Conservation (phyloP, 106 monocot genomes). For the Dendrobium catenatum region DNA sequence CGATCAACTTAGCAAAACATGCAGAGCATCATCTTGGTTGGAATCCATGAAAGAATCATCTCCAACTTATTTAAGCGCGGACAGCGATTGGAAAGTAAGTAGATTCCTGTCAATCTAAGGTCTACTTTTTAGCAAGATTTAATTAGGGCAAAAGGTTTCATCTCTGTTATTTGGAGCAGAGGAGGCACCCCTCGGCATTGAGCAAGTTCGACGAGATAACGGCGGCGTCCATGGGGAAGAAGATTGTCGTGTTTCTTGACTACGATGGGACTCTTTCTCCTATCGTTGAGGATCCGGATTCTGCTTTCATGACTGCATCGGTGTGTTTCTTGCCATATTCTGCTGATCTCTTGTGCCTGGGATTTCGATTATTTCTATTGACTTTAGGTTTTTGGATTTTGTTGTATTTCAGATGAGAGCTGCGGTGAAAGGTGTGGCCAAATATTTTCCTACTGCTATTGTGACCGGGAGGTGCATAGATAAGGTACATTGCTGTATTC, state of each 20-base stretch:
- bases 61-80: slow-evolving; percentile 28
- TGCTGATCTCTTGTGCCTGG: not conserved
- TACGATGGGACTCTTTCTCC: slow-evolving; percentile 87
- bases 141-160: not conserved
- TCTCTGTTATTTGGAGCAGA: slow-evolving; percentile 9
- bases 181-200: slow-evolving; percentile 51
- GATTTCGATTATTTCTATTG: not conserved
- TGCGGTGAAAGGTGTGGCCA: slow-evolving; percentile 43
- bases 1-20: slow-evolving; percentile 9
- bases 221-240: slow-evolving; percentile 43
- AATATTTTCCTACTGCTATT: slow-evolving; percentile 60
- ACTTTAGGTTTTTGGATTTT: not conserved
- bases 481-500: slow-evolving; percentile 44
- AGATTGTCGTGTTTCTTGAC: slow-evolving; percentile 70
- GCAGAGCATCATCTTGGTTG: slow-evolving; percentile 19
- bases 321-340: slow-evolving; percentile 13
- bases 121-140: not conserved
- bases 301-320: slow-evolving; percentile 63
- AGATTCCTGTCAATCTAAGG: not conserved
- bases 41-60: slow-evolving; percentile 55
- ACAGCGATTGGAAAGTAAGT: slow-evolving; percentile 22
- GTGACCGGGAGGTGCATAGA: slow-evolving; percentile 59
- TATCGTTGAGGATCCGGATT: slow-evolving; percentile 82
- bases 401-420: slow-evolving; percentile 45
- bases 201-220: slow-evolving; percentile 51